Evolutionary conservation across 2,329 filamentous ascomycete genomes (phyloP), one percentile per base, ranked within the genome.

Genomic region (Fusarium sp.): DNA sequence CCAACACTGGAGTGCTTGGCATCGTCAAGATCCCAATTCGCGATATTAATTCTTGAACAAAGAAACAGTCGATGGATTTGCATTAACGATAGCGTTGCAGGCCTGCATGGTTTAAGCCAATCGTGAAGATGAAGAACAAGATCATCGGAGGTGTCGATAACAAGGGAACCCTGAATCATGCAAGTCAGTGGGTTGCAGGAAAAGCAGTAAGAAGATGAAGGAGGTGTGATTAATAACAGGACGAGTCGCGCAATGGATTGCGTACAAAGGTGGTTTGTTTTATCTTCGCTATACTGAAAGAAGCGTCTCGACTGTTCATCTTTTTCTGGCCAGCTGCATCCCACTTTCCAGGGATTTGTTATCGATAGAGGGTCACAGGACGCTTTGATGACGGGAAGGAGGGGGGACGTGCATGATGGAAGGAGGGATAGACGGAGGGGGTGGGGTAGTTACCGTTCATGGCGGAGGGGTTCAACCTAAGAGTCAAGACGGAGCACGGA

Each of bases 331-430:
- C 9, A 27, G 37, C 11, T 45, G 8, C 45, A 47, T 49, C 60
- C 28, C 46, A 47, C 41, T 30, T 46, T 25, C 55, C 55, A 42
- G 23, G n/a, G 49, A 57, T 69, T 27, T 51, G 25, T 71, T 71
- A 71, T 71, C 68, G 68, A 71, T 71, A 68, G 49, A 64, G 47
- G 48, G 68, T 71, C 68, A 71, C 68, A 68, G 54, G 68, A 69
- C 53, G 46, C 49, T 49, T 40, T 58, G 63, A 71, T 69, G 68
- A 63, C 68, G 50, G 68, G 68, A 69, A 69, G 62, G 50, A 65
- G 68, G 67, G 66, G 66, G 58, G 54, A 61, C 48, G 63, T 66
- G 61, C 63, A 66, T 59, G 42, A 48, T 18, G n/a, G 46, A 48
- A 63, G 49, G 47, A 42, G 16, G 20, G 42, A 59, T 47, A 53